These are phyloP conservation scores for Deakozyma indianensis DNA, from an alignment of 805 yeast species.

Conservation along the genomic window DNA sequence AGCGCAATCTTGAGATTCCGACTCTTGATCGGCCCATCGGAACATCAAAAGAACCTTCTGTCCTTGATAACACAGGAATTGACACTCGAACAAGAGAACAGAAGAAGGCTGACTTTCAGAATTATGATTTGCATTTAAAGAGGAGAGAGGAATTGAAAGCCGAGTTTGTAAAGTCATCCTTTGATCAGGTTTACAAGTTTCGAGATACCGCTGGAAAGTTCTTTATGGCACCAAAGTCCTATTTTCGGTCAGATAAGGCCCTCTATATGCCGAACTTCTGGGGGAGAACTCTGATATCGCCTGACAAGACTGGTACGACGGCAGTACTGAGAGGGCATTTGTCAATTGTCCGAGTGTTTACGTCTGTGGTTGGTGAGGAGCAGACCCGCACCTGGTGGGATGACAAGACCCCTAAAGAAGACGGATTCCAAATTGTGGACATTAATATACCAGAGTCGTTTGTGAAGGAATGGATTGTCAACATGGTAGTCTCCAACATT, in stretches of 20 bases:
- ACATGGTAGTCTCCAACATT: slow-evolving; percentile 33
- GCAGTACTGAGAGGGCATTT: slow-evolving; percentile 35
- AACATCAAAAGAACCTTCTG: background rate
- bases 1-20: background rate
- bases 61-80: slow-evolving; percentile 24
- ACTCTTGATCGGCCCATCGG: background rate
- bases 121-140: slow-evolving; percentile 31
- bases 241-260: slow-evolving; percentile 58
- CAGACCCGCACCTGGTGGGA: slow-evolving; percentile 50
- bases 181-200: slow-evolving; percentile 48
- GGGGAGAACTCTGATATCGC: slow-evolving; percentile 34
- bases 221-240: slow-evolving; percentile 69
- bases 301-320: slow-evolving; percentile 18
- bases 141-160: slow-evolving; percentile 40
- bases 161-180: slow-evolving; percentile 55
- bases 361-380: slow-evolving; percentile 57
- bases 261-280: slow-evolving; percentile 69
- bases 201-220: slow-evolving; percentile 72
- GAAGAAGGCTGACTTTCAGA: slow-evolving; percentile 32
- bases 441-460: slow-evolving; percentile 61
- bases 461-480: slow-evolving; percentile 51
- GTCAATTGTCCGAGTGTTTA: slow-evolving; percentile 49
- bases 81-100: slow-evolving; percentile 26
- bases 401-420: slow-evolving; percentile 26
- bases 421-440: slow-evolving; percentile 55